Evolutionary conservation across 352 stramenopile genomes (phyloP), one percentile per base, ranked within the genome.

Genomic region (Phytophthora citricola): DNA sequence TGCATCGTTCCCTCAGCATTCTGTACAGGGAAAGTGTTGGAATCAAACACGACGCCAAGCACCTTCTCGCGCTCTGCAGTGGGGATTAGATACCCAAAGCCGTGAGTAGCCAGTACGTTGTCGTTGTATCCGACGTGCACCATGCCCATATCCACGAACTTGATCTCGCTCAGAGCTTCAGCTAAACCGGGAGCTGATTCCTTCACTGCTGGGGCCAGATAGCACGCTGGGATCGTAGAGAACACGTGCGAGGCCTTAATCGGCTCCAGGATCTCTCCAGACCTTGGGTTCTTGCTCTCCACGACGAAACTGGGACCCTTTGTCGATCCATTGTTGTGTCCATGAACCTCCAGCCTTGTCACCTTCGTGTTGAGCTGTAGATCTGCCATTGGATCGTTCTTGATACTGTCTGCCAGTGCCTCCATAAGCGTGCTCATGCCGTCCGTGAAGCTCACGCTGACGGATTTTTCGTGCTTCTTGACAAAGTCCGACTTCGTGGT

Each of bases 11-110:
- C 38, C 14, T 63, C 39, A 2, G 36, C 46, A 54, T 95, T 93
- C 69, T 97, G 90, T n/a, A 77, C 73, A 0, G 90, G 90, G 55
- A 97, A 97, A 26, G 89, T 88, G 58, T 93, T 92, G 44, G 87
- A 95, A 80, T 97, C 90, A 66, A 91, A 97, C 17, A 97, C 87
- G 47, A 92, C 85, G 6, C 88, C 90, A 10, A 96, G 78, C 24
- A 96, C 74, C 24, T 79, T 77, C 57, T 96, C 72, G 31, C 79
- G 78, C 60, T 95, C 85, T 15, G 69, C 78, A 12, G 75, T 85
- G 4, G 90, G 90, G 15, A 97, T 78, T 43, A 97, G 78, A 48
- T 97, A 94, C 15, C 90, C 90, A 56, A 97, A 97, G 36, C 90
- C 90, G n/a, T 87, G 75, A 9, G 62, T 85, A 50, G 68, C 39